Percentiles rank a stretch among this genome's conserved stretches.
Conservation (phyloP, 805 yeast species). For the Metschnikowia continentalis region DNA sequence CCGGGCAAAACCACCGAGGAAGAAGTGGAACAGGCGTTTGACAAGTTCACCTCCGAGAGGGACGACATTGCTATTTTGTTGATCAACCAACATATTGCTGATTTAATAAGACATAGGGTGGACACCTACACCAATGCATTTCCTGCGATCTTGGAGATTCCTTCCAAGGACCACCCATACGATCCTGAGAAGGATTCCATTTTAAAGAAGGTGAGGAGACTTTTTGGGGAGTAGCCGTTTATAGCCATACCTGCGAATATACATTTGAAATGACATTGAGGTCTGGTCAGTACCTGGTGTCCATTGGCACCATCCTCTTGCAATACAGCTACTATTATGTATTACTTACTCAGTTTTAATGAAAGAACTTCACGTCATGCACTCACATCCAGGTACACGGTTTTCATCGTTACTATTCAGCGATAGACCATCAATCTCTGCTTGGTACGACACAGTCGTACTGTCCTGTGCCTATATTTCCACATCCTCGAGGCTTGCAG, state of each 20-base stretch:
- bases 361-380: too few species aligned
- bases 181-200: conserved; percentile 98
- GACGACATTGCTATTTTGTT: conserved; percentile 89
- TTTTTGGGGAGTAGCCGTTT: conserved; percentile 75
- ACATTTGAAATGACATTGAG: not conserved
- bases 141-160: conserved; percentile 95
- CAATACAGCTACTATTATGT: not conserved
- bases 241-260: not conserved
- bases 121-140: conserved; percentile 86
- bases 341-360: too few species aligned
- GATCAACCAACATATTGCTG: conserved; percentile 94
- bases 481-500: conserved; percentile 9
- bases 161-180: conserved; percentile 97
- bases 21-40: conserved; percentile 71
- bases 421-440: not conserved
- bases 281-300: not conserved
- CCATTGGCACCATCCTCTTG: not conserved
- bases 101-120: conserved; percentile 74
- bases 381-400: too few species aligned
- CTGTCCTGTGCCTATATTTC: conserved; percentile 14
- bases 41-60: conserved; percentile 63
- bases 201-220: conserved; percentile 86
- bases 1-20: conserved; percentile 76
- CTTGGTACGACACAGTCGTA: not conserved
- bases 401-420: not conserved